These are phyloP conservation scores for Poteriospumella lacustris DNA, from an alignment of 108 stramenopile species.

Conservation along the genomic window DNA sequence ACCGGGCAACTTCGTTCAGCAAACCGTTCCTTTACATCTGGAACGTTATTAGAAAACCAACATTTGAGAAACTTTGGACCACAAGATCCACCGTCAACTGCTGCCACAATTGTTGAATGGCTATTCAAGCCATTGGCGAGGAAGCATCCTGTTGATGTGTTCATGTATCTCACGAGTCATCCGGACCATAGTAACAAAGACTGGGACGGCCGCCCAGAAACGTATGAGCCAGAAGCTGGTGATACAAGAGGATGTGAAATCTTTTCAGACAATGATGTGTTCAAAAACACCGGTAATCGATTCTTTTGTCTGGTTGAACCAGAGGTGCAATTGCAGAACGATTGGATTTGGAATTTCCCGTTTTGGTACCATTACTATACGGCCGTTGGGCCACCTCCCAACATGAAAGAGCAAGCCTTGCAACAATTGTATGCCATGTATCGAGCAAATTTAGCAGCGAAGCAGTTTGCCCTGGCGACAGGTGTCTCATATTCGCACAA, in stretches of 20 bases:
- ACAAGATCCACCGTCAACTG: constrained; percentile 1
- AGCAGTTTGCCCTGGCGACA: not conserved
- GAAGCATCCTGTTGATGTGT: constrained; percentile 6
- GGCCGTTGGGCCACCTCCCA: not conserved
- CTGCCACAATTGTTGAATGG: constrained; percentile 1
- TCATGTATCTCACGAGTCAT: not conserved
- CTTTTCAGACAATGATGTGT: not conserved
- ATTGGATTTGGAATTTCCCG: not conserved
- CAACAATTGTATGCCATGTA: constrained; percentile 8
- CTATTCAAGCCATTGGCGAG: not conserved
- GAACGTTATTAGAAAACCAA: not conserved
- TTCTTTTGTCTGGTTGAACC: constrained; percentile 15
- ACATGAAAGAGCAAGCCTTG: not conserved
- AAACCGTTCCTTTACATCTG: not conserved
- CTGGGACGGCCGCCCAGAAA: not conserved
- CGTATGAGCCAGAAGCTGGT: not conserved
- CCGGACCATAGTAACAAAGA: not conserved
- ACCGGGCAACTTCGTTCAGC: constrained; percentile 9
- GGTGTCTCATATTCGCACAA: not conserved
- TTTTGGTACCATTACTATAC: not conserved
- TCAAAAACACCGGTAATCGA: not conserved
- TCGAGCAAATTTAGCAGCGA: constrained; percentile 1
- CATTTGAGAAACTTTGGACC: not conserved
- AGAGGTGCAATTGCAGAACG: not conserved
- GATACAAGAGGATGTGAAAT: constrained; percentile 3